Percentiles rank a stretch among this genome's conserved stretches.
Conservation (phyloP, 2,329 filamentous ascomycete genomes). For the Colletotrichum falcatum region DNA sequence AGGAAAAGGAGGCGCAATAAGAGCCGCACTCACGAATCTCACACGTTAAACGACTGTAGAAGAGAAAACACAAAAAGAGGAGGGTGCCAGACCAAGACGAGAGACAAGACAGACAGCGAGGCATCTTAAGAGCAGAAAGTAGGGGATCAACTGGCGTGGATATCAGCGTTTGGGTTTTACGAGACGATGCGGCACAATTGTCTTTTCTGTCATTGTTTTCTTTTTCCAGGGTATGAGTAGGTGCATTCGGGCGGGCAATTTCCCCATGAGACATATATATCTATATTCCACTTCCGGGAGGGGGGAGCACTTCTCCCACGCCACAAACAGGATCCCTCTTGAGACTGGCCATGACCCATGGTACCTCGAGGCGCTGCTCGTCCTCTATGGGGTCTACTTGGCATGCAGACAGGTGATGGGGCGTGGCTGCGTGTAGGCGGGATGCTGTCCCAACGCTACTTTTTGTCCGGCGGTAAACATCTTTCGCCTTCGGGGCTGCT, state of each 20-base stretch:
- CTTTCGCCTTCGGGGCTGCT: not conserved
- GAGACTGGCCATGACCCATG: too few species aligned
- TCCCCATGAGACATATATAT: slow-evolving; percentile 13
- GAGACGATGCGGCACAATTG: slow-evolving; percentile 23
- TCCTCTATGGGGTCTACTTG: not conserved
- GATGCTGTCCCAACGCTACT: not conserved
- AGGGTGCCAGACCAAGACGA: slow-evolving; percentile 5
- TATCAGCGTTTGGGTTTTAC: slow-evolving; percentile 39
- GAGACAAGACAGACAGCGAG: slow-evolving; percentile 3
- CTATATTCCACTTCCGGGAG: slow-evolving; percentile 19
- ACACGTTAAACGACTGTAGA: not conserved
- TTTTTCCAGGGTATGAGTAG: slow-evolving; percentile 10
- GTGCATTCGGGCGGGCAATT: slow-evolving; percentile 18
- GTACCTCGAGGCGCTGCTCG: not conserved
- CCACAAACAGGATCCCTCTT: slow-evolving; percentile 12
- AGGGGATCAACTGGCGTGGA: slow-evolving; percentile 24
- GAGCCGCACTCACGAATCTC: not conserved
- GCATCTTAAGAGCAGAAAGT: slow-evolving; percentile 2
- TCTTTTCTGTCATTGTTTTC: not conserved
- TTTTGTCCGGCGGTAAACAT: not conserved
- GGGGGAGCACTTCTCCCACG: slow-evolving; percentile 21
- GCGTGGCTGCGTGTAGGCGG: not conserved
- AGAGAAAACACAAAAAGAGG: slow-evolving; percentile 12
- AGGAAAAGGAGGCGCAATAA: slow-evolving; percentile 36
- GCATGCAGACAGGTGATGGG: not conserved